Conservation (phyloP, 2,329 filamentous ascomycete genomes). For the Gaeumannomyces tritici region DNA sequence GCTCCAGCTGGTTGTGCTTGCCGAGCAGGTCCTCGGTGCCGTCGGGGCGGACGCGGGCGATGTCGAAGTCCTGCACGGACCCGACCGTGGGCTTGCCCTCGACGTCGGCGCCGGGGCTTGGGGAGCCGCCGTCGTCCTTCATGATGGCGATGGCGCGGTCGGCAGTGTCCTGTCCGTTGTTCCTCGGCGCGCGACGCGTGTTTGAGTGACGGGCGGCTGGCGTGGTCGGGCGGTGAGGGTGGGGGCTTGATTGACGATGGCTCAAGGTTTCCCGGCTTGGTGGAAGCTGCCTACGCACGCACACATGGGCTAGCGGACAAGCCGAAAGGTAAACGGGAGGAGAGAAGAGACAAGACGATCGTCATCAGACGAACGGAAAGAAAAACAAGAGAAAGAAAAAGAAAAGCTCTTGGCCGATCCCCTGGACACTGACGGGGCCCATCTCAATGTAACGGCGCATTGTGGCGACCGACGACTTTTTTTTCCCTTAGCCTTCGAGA, state of each 20-base stretch:
- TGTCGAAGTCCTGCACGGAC: neutral
- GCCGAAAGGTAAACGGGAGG: neutral
- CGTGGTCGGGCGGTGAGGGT: neutral
- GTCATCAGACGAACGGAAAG: neutral
- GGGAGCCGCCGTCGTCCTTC: neutral
- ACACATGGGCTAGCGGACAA: neutral
- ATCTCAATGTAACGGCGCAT: neutral
- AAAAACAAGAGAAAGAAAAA: neutral
- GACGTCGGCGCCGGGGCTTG: neutral
- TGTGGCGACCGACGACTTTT: neutral
- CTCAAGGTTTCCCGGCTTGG: neutral
- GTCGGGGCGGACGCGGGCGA: constrained; percentile 3
- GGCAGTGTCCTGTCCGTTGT: neutral
- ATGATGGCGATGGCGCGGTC: too few relatives aligned
- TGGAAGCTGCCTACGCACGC: too few relatives aligned
- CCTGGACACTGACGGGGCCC: too few relatives aligned
- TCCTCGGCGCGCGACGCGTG: neutral
- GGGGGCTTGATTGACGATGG: neutral
- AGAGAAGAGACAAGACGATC: neutral
- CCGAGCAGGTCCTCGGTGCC: constrained; percentile 15
- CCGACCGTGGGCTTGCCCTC: constrained; percentile 3
- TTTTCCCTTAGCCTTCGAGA: neutral
- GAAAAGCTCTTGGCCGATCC: neutral
- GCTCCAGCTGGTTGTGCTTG: constrained; percentile 20
- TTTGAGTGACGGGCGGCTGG: neutral